Evolutionary conservation across 495 filamentous ascomycete species (phyloP).

Genomic region (Penicillium dipodomyicola): DNA sequence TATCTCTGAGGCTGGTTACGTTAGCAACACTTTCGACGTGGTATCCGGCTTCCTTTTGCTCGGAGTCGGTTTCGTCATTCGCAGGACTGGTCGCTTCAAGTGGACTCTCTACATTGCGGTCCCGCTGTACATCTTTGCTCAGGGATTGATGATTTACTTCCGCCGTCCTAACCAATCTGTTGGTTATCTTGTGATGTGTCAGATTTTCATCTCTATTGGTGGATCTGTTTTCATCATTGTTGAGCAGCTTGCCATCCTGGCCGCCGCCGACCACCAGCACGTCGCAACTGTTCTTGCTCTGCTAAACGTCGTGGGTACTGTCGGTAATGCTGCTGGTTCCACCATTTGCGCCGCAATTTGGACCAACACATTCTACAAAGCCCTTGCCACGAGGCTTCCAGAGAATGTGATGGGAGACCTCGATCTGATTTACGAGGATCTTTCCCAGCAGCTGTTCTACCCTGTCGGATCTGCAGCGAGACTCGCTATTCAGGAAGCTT

Average conservation of each 20-base stretch:
- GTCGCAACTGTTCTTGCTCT: constrained; percentile 65
- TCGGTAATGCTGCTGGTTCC: constrained; percentile 64
- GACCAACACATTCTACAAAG: constrained; percentile 54
- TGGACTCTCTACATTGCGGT: constrained; percentile 54
- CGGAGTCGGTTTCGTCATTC: constrained; percentile 50
- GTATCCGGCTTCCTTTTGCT: constrained; percentile 46
- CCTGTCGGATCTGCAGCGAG: constrained; percentile 46
- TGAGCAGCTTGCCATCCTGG: constrained; percentile 65
- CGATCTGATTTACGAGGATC: constrained; percentile 48
- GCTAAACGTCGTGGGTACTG: constrained; percentile 54
- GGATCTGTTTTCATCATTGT: constrained; percentile 57
- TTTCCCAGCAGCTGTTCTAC: constrained; percentile 52
- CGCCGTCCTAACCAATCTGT: constrained; percentile 53
- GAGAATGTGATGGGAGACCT: constrained; percentile 32
- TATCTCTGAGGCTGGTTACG: constrained; percentile 54
- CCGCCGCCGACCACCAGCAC: constrained; percentile 59
- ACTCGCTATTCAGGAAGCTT: constrained; percentile 51
- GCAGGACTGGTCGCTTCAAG: constrained; percentile 52
- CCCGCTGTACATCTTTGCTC: constrained; percentile 54
- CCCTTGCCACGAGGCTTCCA: constrained; percentile 55
- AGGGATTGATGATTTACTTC: constrained; percentile 62
- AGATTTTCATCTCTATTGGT: constrained; percentile 67
- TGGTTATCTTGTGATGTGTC: constrained; percentile 67
- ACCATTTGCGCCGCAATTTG: constrained; percentile 62
- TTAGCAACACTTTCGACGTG: constrained; percentile 49